Percentiles rank a stretch among this genome's conserved stretches.
Evolutionary conservation across 2,329 filamentous ascomycete genomes (phyloP).

Genomic region (Lachnellula willkommii): DNA sequence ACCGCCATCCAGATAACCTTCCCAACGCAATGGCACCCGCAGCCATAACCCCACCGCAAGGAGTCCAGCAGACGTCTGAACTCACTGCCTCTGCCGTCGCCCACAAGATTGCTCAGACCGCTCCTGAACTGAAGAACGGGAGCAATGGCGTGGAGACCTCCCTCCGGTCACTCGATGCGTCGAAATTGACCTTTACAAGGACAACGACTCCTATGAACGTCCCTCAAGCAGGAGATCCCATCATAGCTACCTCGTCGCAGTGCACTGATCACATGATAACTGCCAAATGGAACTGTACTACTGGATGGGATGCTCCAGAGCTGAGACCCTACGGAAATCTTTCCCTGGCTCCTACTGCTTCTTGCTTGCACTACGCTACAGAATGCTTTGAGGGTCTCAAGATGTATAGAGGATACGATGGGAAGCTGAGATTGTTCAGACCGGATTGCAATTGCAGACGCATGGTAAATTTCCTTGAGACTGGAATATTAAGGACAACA

Average conservation of each 20-base stretch:
- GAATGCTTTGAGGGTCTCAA: slow-evolving; percentile 89
- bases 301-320: slow-evolving; percentile 70
- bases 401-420: slow-evolving; percentile 69
- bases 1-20: neutral
- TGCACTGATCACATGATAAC: slow-evolving; percentile 84
- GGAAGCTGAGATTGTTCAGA: slow-evolving; percentile 58
- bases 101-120: slow-evolving; percentile 38
- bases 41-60: slow-evolving; percentile 35
- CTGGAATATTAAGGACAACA: slow-evolving; percentile 34
- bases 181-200: slow-evolving; percentile 52
- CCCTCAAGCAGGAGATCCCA: slow-evolving; percentile 42
- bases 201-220: slow-evolving; percentile 48
- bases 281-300: slow-evolving; percentile 56
- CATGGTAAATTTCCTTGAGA: slow-evolving; percentile 57
- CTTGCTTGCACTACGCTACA: slow-evolving; percentile 80
- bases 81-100: slow-evolving; percentile 48
- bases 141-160: slow-evolving; percentile 59
- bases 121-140: slow-evolving; percentile 36
- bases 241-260: slow-evolving; percentile 27
- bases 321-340: slow-evolving; percentile 75
- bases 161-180: slow-evolving; percentile 48
- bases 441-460: slow-evolving; percentile 51
- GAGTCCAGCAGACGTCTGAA: slow-evolving; percentile 43
- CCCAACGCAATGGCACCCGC: slow-evolving; percentile 42
- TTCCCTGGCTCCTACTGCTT: slow-evolving; percentile 73